Base-by-base conservation (phyloP, 441 rosid genomes). In the Biscutella laevigata region DNA sequence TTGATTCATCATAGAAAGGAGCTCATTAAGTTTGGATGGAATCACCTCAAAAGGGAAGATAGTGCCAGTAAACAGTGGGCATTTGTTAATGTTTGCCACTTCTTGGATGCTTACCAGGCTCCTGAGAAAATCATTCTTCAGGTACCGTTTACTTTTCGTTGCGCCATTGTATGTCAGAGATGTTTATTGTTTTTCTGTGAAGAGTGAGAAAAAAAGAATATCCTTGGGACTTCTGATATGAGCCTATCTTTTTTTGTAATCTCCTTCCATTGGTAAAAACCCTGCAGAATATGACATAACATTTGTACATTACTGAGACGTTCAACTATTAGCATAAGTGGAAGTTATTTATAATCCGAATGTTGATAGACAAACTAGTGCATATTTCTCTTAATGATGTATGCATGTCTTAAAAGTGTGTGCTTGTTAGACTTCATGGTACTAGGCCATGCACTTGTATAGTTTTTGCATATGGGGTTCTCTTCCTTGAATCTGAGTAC, bases 31-130 rank as follows among this genome's bases (percentile, higher is more conserved):
- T 94, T 94, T 75, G 99, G 99, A 40, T 94, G 99, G 99, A 94
- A 90, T 83, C 99, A 94, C 77, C 95, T 94, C 55, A 94, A 94
- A 71, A 91, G 99, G 27, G 99, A 94, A 77, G 99, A 94, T 64
- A 94, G 99, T 78, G 96, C 97, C 62, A 94, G 99, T 75, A 94
- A 94, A 75, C 99, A 94, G 73, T 94, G 99, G 99, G 99, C 99
- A 47, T 94, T 94, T 79, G 99, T 94, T 51, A 94, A 94, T 71
- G 97, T 94, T 68, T 94, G 97, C 61, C 99, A 94, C 73, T 94
- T 94, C 76, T 71, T 94, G 77, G 96, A 94, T 80, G 97, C 99
- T 43, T 94, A 89, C 74, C 97, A 94, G 76, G 97, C 96, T 60
- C 99, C 99, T 6, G 99, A 94, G 71, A 94, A 94, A 70, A 94